Base-by-base conservation (phyloP, 345 rosid species). In the Citropsis articulata region DNA sequence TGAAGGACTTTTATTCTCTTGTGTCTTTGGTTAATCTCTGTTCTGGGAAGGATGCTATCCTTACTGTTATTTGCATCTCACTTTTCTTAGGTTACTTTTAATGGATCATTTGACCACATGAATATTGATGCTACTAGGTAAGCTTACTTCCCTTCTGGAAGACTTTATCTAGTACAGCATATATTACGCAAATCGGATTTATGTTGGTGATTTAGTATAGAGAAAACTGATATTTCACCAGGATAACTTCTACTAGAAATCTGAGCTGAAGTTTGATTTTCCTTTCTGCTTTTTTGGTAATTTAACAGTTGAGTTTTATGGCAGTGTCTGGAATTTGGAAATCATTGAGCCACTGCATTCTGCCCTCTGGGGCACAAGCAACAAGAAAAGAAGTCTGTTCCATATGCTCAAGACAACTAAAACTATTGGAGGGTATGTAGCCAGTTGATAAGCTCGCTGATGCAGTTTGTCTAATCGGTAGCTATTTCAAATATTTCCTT, bases 101-200 rank as follows among this genome's bases (percentile, higher is more conserved):
- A 93, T 87, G 99, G 99, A 80, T 93, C 99, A 72, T 95, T 91
- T 87, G 94, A 92, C 83, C 99, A 95, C 88, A 90, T 95, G 98
- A 93, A 87, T 80, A 89, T 95, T 62, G 99, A 95, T 84, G 92
- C 98, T 62, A 92, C 98, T 35, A 95, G 99, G 99, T 95, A 89
- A 8, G 64, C 73, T 71, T 77, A 38, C 69, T 72, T 53, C 74
- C 31, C 36, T 42, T 65, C 75, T 38, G 22, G 30, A 77, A 69
- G 59, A 69, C 61, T 72, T 71, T 71, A 22, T n/a, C 73, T 69
- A 45, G 57, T 79, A 33, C 14, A 33, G 68, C 59, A 16, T 18
- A 35, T 61, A 73, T 81, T 18, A 40, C 36, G 56, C 61, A 31
- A 27, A 42, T 68, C 50, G 35, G 74, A 67, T 24, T 75, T 73